Evolutionary conservation across 176 grass and related monocot genomes (phyloP).

Genomic region (Aegilops speltoides): DNA sequence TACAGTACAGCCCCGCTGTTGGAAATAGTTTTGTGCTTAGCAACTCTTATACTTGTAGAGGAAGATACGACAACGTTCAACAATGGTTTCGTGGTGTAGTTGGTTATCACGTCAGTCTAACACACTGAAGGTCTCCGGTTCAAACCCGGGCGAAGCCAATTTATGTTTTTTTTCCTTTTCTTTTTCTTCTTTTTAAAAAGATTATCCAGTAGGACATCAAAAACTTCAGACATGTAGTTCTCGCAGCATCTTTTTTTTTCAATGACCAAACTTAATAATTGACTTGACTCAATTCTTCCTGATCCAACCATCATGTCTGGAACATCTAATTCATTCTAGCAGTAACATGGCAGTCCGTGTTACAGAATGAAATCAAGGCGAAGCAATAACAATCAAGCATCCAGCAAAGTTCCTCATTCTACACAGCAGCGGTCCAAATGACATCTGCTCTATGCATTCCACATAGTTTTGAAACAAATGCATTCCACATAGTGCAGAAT

Average conservation of each 20-base stretch:
- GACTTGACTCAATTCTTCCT: not conserved
- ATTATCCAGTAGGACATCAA: not conserved
- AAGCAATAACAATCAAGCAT: not conserved
- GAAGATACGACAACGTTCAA: too few species aligned
- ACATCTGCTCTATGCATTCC: too few species aligned
- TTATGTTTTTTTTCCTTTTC: not conserved
- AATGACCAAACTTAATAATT: not conserved
- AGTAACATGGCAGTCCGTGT: not conserved
- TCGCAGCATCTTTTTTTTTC: not conserved
- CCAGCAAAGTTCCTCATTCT: not conserved
- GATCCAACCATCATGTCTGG: not conserved
- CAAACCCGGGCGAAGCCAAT: slow-evolving; percentile 78
- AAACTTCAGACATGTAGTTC: not conserved
- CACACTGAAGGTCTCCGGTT: slow-evolving; percentile 99
- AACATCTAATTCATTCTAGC: not conserved
- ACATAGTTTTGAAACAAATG: too few species aligned
- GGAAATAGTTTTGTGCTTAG: not conserved
- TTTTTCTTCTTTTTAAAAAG: not conserved
- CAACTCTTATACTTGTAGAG: too few species aligned
- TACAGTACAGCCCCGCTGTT: not conserved
- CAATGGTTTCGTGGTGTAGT: slow-evolving; percentile 90
- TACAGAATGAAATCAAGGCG: not conserved
- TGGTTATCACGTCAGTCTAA: slow-evolving; percentile 99
- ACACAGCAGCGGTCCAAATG: not conserved
- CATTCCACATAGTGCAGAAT: not conserved